Base-by-base conservation (phyloP, 169 alveolate genomes). In the Cystoisospora suis region DNA sequence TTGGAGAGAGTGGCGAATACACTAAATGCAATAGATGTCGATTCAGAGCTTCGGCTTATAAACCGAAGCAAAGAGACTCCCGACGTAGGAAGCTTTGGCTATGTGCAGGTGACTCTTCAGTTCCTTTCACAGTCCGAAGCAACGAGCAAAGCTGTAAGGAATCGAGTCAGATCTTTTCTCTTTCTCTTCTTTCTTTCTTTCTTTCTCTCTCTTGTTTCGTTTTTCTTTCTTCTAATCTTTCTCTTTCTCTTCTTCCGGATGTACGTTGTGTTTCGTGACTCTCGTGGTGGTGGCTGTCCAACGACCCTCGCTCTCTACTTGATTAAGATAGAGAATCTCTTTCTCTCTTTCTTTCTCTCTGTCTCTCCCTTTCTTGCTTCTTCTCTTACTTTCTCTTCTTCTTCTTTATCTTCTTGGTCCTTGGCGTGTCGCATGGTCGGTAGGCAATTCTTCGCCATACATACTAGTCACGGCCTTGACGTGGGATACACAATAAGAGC, bases 111-210 rank as follows among this genome's bases (percentile, higher is more conserved):
- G 36, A 96, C 98, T 29, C 95, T 96, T n/a, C 98, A 97, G 93
- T 95, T 97, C 77, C 75, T 97, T 83, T 95, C 98, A 3, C 99
- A 97, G 90, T 91, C 97, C 5, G 98, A 97, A 90, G 98, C 99
- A 9, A 95, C 96, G 40, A 91, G 96, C 90, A 97, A 94, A 72
- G 96, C 96, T 45, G 97, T 95, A 90, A 3, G 77, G 23, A 53
- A n/a, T n/a, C n/a, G n/a, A n/a, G n/a, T n/a, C n/a, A n/a, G n/a
- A n/a, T n/a, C 29, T 20, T 20, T 27, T n/a, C 2, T n/a, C n/a
- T 53, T 53, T 53, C 36, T 9, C 27, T 61, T 29, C 36, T 6
- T 20, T 61, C 34, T 20, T 5, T 20, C 6, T 9, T 5, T 15
- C 75, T 9, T n/a, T 4, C 7, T 20, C 34, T 17, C 75, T 15